phyloP scores from a whole-genome alignment of 495 filamentous ascomycete species.

The Podospora pseudoanserina region DNA sequence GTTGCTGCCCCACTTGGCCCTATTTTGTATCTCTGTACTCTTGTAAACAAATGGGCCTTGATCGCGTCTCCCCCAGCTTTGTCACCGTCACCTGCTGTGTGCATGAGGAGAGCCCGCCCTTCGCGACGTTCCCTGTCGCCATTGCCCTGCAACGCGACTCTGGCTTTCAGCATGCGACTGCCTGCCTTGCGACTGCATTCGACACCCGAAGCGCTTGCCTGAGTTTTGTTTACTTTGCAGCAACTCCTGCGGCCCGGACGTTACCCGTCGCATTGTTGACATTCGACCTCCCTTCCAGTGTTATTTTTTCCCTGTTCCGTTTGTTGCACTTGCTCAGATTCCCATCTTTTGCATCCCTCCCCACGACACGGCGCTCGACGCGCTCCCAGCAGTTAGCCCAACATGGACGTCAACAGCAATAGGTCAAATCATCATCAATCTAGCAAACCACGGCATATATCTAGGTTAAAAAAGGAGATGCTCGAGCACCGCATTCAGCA shows the following conservation, averaged over 20 bases:
- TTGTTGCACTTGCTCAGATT: constrained; percentile 15
- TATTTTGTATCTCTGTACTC: constrained; percentile 18
- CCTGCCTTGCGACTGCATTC: background rate
- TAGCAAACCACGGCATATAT: constrained; percentile 35
- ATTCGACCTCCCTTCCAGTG: background rate
- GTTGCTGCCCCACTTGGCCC: constrained; percentile 17
- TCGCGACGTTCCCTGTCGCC: constrained; percentile 14
- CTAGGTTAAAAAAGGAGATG: constrained; percentile 37
- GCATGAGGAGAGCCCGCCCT: constrained; percentile 2
- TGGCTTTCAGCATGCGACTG: constrained; percentile 11
- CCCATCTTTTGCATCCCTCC: background rate
- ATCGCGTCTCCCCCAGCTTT: constrained; percentile 17
- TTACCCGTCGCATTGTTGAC: background rate
- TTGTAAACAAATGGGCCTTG: constrained; percentile 22
- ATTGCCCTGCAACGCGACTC: constrained; percentile 8
- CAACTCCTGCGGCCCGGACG: background rate
- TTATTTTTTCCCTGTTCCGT: background rate
- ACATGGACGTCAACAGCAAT: constrained; percentile 37
- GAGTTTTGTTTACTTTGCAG: background rate
- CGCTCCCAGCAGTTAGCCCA: constrained; percentile 20
- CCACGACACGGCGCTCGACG: constrained; percentile 20
- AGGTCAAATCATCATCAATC: constrained; percentile 21
- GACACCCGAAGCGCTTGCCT: background rate
- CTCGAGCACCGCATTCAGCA: constrained; percentile 33
- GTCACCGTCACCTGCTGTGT: constrained; percentile 10